Evolutionary conservation across 805 yeast species (phyloP), one percentile per base, ranked within the genome.

Genomic region (Cyberlindnera veronae): DNA sequence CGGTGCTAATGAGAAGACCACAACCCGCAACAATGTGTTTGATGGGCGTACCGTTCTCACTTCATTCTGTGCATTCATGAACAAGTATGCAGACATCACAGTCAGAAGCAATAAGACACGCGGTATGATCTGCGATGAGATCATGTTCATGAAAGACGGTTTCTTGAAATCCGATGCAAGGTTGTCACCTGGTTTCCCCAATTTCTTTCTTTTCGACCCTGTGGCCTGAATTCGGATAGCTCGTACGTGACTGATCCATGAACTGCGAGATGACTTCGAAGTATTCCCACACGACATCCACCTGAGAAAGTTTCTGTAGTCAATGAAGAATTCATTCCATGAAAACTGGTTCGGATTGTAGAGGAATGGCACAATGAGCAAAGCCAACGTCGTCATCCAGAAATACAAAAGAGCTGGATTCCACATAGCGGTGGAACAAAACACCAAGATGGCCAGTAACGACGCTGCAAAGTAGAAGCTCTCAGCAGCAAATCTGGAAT

Each of bases 301-400:
- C 4, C 18, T 15, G 40, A 78, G 54, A 49, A 64, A 76, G 29
- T 62, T 63, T 42, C 64, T 68, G 57, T 80, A 80, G 57, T 80
- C 86, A 31, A 77, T 54, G 52, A 80, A 77, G 56, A 79, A 80
- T 46, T 79, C 84, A 24, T 63, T 69, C 74, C 80, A 77, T 4
- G 76, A 69, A 49, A 76, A 80, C 50, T 81, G 86, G 51, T 78
- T 77, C 0, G 87, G 87, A 55, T 80, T 80, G 61, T 70, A 80
- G 26, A 79, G 49, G 51, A 76, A 77, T 12, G 87, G 87, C 17
- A 82, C 72, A 20, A 78, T 54, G 42, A 77, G 60, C 38, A 80
- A 64, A 0, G 82, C 79, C 18, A 67, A 40, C 13, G 77, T 61
- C 0, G 83, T 77, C n/a, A 74, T 58, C 85, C 86, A 80, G 55